A percentile compares a stretch with the other conserved stretches of the same genome.
Conservation (phyloP, 495 filamentous ascomycete genomes). For the Alectoria sarmentosa region DNA sequence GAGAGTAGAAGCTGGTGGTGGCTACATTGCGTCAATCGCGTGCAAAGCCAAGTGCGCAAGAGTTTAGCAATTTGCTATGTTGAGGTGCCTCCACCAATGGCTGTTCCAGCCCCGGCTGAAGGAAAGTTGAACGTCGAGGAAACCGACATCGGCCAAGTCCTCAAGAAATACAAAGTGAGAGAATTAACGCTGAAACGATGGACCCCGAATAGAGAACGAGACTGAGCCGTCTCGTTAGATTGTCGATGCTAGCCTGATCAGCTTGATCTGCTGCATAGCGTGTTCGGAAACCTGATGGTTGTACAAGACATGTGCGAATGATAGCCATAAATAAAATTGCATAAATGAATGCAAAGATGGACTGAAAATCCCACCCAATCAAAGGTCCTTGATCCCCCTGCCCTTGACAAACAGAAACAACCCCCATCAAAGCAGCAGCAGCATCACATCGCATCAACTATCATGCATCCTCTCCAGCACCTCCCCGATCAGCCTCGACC, state of each 20-base stretch:
- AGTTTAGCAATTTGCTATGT: slow-evolving; percentile 82
- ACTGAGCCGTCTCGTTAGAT: no score
- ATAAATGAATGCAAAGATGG: not conserved
- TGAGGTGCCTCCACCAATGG: slow-evolving; percentile 70
- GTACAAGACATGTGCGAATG: not conserved
- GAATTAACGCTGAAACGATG: slow-evolving; percentile 80
- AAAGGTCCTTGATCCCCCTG: not conserved
- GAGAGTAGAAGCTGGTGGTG: slow-evolving; percentile 72
- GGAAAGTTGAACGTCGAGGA: slow-evolving; percentile 34
- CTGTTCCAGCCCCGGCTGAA: slow-evolving; percentile 10
- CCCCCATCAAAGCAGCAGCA: no score
- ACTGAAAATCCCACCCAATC: not conserved
- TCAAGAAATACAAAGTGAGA: slow-evolving; percentile 69
- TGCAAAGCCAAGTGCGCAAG: slow-evolving; percentile 85
- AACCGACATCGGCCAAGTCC: slow-evolving; percentile 51
- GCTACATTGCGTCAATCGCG: slow-evolving; percentile 85
- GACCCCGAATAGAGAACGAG: slow-evolving; percentile 70
- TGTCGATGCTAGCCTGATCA: not conserved
- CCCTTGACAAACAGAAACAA: no score
- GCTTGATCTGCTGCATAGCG: not conserved
- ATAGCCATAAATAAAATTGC: slow-evolving; percentile 6
- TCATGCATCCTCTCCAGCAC: no score
- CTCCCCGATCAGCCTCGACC: no score
- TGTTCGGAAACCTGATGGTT: not conserved
- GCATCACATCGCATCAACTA: no score